Percentiles rank a stretch among this genome's conserved stretches.
Evolutionary conservation across 1,284 basidiomycete genomes (phyloP).

Genomic region (Ganoderma meredithae): DNA sequence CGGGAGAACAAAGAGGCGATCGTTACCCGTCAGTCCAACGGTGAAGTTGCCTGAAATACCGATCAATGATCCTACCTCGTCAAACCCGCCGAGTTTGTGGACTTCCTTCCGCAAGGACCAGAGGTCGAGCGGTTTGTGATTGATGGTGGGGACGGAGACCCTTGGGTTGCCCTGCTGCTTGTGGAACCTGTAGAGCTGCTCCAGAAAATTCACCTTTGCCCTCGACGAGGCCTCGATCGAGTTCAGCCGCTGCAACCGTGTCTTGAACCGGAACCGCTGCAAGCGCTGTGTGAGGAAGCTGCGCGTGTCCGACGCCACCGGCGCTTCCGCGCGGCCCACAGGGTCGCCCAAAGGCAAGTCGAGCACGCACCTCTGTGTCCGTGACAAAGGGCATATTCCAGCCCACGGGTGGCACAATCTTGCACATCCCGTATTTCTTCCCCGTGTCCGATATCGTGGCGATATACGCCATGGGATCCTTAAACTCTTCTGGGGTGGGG

Average conservation of each 20-base stretch:
- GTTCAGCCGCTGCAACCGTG: constrained; percentile 93
- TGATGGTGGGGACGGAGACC: constrained; percentile 91
- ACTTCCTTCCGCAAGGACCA: constrained; percentile 95
- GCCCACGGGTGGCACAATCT: constrained; percentile 91
- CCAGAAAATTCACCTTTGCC: constrained; percentile 96
- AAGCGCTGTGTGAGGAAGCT: constrained; percentile 37
- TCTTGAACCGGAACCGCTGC: constrained; percentile 93
- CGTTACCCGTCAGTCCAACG: constrained; percentile 17
- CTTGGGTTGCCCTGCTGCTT: constrained; percentile 89
- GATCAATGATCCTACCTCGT: constrained; percentile 59
- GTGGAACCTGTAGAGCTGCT: constrained; percentile 94
- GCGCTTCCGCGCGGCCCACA: constrained; percentile 22
- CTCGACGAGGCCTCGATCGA: constrained; percentile 97
- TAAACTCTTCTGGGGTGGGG: constrained; percentile 91
- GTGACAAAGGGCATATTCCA: constrained; percentile 99
- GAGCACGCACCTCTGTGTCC: constrained; percentile 81
- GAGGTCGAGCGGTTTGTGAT: constrained; percentile 90
- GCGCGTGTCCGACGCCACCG: constrained; percentile 30
- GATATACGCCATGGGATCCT: constrained; percentile 96
- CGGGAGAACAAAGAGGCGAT: constrained; percentile 8
- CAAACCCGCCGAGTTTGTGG: constrained; percentile 86
- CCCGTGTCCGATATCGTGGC: constrained; percentile 83
- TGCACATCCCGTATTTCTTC: constrained; percentile 90
- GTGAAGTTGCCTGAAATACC: constrained; percentile 6
- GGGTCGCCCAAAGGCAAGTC: constrained; percentile 19